These are phyloP conservation scores for Colletotrichum shisoi DNA, from an alignment of 2,329 filamentous ascomycete species.

Conservation along the genomic window DNA sequence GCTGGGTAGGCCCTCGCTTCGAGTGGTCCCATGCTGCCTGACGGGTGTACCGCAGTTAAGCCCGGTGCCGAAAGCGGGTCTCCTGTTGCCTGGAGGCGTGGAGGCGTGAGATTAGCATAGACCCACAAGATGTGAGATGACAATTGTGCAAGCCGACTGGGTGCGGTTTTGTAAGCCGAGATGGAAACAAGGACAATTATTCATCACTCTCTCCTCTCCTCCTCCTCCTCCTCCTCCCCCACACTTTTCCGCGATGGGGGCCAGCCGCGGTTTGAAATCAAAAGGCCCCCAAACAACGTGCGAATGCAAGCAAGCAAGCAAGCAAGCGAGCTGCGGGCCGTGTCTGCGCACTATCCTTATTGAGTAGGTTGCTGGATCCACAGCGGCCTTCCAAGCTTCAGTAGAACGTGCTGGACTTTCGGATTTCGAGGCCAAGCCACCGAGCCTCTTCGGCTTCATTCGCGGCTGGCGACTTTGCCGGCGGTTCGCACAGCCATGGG, in stretches of 20 bases:
- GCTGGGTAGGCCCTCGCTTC: background rate
- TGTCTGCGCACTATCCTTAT: background rate
- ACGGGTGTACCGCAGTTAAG: background rate
- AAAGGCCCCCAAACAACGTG: background rate
- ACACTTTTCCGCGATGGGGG: conserved; percentile 22
- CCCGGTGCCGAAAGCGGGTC: conserved; percentile 4
- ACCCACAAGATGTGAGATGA: background rate
- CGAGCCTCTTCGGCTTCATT: background rate
- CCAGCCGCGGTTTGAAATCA: conserved; percentile 16
- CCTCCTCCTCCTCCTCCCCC: background rate
- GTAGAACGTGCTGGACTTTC: conserved; percentile 7
- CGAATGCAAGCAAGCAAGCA: conserved; percentile 20
- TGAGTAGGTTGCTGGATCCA: background rate
- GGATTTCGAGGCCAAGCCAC: background rate
- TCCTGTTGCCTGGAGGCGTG: background rate
- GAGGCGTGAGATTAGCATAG: background rate
- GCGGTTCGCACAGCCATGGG: too few species aligned
- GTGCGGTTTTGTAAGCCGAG: conserved; percentile 29
- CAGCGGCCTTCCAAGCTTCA: background rate
- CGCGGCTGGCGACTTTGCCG: background rate
- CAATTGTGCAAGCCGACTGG: conserved; percentile 4
- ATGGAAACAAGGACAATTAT: conserved; percentile 19
- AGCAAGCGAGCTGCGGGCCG: conserved; percentile 16
- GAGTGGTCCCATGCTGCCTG: background rate
- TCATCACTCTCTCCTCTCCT: conserved; percentile 9